Evolutionary conservation across 768 basidiomycete genomes (phyloP).

Genomic region (Mycena venus): DNA sequence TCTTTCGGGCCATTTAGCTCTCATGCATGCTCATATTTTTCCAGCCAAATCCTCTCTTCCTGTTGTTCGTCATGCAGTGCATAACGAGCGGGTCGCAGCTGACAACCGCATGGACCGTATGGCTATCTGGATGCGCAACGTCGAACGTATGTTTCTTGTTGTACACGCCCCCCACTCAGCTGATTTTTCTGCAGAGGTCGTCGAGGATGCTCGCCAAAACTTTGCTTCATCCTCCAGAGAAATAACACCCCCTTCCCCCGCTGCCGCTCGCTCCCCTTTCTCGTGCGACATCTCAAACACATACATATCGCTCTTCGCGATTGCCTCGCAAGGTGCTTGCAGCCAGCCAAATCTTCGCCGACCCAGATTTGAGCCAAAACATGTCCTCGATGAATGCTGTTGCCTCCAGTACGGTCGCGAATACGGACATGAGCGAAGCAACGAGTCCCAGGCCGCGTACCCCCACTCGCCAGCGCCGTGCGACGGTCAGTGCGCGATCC

Average conservation of each 20-base stretch:
- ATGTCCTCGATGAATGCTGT: constrained; percentile 49
- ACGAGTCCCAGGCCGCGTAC: constrained; percentile 53
- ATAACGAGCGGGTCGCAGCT: constrained; percentile 64
- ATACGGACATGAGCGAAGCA: constrained; percentile 36
- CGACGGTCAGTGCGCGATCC: constrained; percentile 77
- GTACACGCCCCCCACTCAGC: constrained; percentile 3
- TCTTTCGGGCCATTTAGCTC: neutral
- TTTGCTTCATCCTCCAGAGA: constrained; percentile 71
- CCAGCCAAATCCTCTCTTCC: constrained; percentile 68
- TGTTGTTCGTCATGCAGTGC: constrained; percentile 65
- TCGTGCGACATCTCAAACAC: constrained; percentile 59
- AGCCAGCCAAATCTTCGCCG: constrained; percentile 79
- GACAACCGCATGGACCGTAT: constrained; percentile 76
- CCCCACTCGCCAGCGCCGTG: constrained; percentile 64
- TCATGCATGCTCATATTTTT: neutral
- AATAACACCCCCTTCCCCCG: constrained; percentile 65
- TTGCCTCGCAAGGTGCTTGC: constrained; percentile 74
- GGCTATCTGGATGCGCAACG: constrained; percentile 86
- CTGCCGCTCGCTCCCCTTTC: constrained; percentile 74
- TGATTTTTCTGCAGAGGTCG: constrained; percentile 68
- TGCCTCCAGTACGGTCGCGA: constrained; percentile 42
- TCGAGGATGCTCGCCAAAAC: constrained; percentile 83
- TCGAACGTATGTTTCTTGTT: constrained; percentile 74
- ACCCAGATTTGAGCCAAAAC: constrained; percentile 51
- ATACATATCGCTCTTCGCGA: constrained; percentile 62